Evolutionary conservation across 176 grass and related monocot species (phyloP).

Genomic region (Oryza glumipatula): DNA sequence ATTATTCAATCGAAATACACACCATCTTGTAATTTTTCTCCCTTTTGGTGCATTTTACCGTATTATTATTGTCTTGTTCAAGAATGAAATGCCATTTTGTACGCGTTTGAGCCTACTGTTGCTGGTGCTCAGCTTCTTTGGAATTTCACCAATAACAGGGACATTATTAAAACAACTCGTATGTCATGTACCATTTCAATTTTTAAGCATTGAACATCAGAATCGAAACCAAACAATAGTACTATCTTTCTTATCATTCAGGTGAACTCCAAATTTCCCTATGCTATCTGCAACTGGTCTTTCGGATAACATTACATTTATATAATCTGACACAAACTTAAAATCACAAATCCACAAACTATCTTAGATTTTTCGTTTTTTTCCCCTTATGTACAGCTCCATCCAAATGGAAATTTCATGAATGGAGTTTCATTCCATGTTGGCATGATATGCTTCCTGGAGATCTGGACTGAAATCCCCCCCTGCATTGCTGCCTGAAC

Average conservation of each 20-base stretch:
- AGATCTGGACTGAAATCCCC: background rate
- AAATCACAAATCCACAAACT: background rate
- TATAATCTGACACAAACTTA: constrained; percentile 1
- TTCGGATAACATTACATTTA: background rate
- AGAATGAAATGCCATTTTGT: background rate
- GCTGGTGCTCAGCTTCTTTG: background rate
- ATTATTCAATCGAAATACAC: background rate
- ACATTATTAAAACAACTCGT: background rate
- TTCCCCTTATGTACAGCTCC: constrained; percentile 25
- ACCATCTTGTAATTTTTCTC: background rate
- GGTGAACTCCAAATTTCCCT: background rate
- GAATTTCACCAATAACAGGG: background rate
- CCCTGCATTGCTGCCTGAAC: background rate
- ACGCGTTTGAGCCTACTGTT: background rate
- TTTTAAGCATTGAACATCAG: background rate
- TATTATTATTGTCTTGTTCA: too few relatives aligned
- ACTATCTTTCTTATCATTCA: background rate
- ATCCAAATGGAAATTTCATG: constrained; percentile 24
- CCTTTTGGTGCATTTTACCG: too few relatives aligned
- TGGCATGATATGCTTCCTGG: constrained; percentile 8
- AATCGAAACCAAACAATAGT: background rate
- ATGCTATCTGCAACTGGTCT: background rate
- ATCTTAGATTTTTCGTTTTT: background rate
- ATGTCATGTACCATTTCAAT: background rate
- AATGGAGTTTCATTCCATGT: constrained; percentile 15